Evolutionary conservation across 148 eudicot genomes (phyloP).

Genomic region (Pharnaceum exiguum): DNA sequence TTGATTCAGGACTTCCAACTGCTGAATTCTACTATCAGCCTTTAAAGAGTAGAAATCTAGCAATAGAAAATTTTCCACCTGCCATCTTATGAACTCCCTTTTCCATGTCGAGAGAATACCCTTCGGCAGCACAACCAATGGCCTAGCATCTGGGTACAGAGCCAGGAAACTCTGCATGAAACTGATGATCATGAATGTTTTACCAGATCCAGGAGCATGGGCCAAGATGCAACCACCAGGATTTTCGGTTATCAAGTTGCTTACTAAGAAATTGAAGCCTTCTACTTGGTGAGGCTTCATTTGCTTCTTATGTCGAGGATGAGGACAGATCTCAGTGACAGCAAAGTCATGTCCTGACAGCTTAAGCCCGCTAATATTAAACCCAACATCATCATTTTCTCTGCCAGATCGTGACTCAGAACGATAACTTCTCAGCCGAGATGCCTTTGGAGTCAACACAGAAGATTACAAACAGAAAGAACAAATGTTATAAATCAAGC

Average conservation of each 20-base stretch:
- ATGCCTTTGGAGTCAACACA: too few species aligned
- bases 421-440: constrained; percentile 44
- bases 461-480: too few species aligned
- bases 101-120: constrained; percentile 77
- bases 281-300: constrained; percentile 85
- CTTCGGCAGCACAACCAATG: constrained; percentile 71
- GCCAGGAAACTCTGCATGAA: constrained; percentile 79
- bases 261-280: constrained; percentile 67
- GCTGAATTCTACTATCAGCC: constrained; percentile 61
- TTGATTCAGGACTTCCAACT: constrained; percentile 59
- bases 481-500: too few species aligned
- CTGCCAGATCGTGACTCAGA: constrained; percentile 34
- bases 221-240: constrained; percentile 87
- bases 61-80: constrained; percentile 62
- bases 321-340: constrained; percentile 40
- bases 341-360: constrained; percentile 27
- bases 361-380: constrained; percentile 22
- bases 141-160: constrained; percentile 59
- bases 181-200: constrained; percentile 86
- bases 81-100: constrained; percentile 71
- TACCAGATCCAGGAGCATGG: constrained; percentile 92
- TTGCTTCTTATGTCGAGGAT: constrained; percentile 57
- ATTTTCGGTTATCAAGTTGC: constrained; percentile 57
- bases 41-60: constrained; percentile 67
- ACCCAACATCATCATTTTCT: constrained; percentile 25